Evolutionary conservation across 257 asterid species (phyloP).

Genomic region (Ajuga chamaepitys): DNA sequence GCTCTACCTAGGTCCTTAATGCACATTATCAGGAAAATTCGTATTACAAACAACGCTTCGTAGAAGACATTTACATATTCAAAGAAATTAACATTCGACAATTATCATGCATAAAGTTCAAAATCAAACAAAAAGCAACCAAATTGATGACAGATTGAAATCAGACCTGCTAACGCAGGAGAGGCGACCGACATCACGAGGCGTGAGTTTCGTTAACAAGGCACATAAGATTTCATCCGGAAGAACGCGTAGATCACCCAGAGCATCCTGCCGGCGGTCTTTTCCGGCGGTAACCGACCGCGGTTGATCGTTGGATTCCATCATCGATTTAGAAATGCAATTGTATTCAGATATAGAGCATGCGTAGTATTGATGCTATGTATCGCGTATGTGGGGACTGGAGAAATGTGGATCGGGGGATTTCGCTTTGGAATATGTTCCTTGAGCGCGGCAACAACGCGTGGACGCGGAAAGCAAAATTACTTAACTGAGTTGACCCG

Average conservation of each 20-base stretch:
- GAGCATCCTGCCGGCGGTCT: constrained; percentile 70
- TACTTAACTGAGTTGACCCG: no score
- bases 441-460: constrained; percentile 20
- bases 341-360: constrained; percentile 2
- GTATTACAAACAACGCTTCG: neutral
- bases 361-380: constrained; percentile 28
- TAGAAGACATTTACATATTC: neutral
- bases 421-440: neutral
- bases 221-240: constrained; percentile 71
- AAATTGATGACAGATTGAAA: neutral
- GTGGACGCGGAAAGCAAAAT: constrained; percentile 9
- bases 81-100: neutral
- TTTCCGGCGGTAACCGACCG: constrained; percentile 17
- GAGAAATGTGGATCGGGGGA: neutral
- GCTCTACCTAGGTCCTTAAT: no score
- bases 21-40: neutral
- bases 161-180: constrained; percentile 88
- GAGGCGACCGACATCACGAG: constrained; percentile 74
- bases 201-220: constrained; percentile 48
- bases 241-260: constrained; percentile 64
- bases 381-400: neutral
- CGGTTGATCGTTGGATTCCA: constrained; percentile 25
- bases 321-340: neutral
- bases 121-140: neutral
- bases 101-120: neutral